Conservation (phyloP, 2,329 filamentous ascomycete species). For the Penicillium sp. region DNA sequence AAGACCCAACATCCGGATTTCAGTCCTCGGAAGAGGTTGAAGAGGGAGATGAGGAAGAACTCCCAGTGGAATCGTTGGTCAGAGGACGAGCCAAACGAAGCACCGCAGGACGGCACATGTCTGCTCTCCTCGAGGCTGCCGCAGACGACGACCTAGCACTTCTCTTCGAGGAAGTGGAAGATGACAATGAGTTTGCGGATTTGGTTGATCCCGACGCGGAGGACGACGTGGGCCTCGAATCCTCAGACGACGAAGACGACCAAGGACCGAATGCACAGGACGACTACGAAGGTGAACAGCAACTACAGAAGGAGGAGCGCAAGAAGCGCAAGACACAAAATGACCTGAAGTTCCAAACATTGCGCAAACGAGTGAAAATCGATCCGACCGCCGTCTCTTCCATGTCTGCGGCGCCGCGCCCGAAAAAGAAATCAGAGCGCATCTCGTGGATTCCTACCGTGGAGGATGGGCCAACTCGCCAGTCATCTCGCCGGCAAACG, state of each 20-base stretch:
- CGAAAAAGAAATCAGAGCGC: conserved; percentile 71
- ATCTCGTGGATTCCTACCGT: conserved; percentile 68
- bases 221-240: conserved; percentile 83
- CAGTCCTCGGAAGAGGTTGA: conserved; percentile 28
- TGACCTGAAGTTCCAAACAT: conserved; percentile 59
- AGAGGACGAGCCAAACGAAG: conserved; percentile 67
- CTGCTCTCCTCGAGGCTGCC: conserved; percentile 73
- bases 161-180: conserved; percentile 68
- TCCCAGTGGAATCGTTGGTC: conserved; percentile 35
- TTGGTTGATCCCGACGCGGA: conserved; percentile 49
- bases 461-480: conserved; percentile 63
- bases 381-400: conserved; percentile 52
- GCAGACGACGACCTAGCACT: conserved; percentile 66
- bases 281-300: conserved; percentile 83
- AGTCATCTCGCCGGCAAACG: conserved; percentile 64
- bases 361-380: conserved; percentile 74
- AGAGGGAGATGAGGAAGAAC: conserved; percentile 10
- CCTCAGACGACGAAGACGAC: conserved; percentile 82
- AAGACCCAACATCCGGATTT: conserved; percentile 32
- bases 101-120: conserved; percentile 83
- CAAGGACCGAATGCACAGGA: conserved; percentile 57
- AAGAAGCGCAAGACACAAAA: conserved; percentile 84
- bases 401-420: conserved; percentile 44
- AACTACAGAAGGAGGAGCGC: conserved; percentile 74
- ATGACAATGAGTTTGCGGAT: conserved; percentile 73